A percentile compares a stretch with the other conserved stretches of the same genome.
These are phyloP conservation scores for Scleroderma bovista DNA, from an alignment of 768 basidiomycete genomes.

Conservation along the genomic window DNA sequence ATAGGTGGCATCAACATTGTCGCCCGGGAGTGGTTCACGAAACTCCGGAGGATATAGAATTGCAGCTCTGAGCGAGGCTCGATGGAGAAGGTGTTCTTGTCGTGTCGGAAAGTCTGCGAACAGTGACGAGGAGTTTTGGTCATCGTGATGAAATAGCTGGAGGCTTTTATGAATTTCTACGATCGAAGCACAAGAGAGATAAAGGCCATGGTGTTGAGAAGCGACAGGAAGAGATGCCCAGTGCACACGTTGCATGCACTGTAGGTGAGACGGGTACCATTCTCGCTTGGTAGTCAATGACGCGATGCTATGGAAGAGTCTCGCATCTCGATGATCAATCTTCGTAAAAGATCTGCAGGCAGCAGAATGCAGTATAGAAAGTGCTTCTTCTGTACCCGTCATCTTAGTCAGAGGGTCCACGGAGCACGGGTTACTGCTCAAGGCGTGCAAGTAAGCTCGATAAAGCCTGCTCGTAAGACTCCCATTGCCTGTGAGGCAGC, in stretches of 20 bases:
- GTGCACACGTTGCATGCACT: conserved; percentile 35
- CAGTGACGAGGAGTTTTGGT: neutral
- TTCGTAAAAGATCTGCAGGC: conserved; percentile 36
- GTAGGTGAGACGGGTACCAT: conserved; percentile 35
- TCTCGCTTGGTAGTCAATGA: conserved; percentile 29
- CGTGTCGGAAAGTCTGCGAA: conserved; percentile 5
- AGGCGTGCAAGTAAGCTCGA: conserved; percentile 39
- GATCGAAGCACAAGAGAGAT: conserved; percentile 21
- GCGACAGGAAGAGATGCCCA: conserved; percentile 21
- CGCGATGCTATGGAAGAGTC: conserved; percentile 29
- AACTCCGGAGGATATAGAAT: conserved; percentile 11
- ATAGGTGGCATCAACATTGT: conserved; percentile 7
- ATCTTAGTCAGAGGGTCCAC: conserved; percentile 40
- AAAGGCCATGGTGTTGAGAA: conserved; percentile 30
- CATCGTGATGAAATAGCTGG: conserved; percentile 6
- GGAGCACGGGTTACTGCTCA: conserved; percentile 35
- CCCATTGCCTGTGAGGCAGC: conserved; percentile 22
- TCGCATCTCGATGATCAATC: conserved; percentile 23
- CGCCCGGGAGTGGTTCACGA: neutral
- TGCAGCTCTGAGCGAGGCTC: conserved; percentile 12
- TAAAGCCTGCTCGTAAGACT: conserved; percentile 30
- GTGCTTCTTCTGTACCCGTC: conserved; percentile 41
- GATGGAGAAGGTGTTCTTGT: conserved; percentile 11
- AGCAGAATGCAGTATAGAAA: conserved; percentile 34
- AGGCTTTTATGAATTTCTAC: conserved; percentile 19